Evolutionary conservation across 352 stramenopile genomes (phyloP).

Genomic region (Stramenopiles sp.): DNA sequence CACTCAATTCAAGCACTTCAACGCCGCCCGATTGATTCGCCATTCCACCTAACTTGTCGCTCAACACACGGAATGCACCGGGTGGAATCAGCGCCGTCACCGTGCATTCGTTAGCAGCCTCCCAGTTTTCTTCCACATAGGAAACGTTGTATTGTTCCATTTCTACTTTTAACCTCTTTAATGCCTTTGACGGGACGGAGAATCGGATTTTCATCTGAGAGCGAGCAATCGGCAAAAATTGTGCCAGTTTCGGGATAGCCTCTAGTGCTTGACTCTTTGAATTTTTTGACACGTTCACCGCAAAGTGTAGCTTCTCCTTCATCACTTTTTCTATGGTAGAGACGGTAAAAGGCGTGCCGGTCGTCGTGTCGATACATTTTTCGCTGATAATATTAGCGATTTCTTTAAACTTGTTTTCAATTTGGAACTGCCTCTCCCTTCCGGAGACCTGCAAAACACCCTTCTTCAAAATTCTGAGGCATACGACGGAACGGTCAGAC

Average conservation of each 20-base stretch:
- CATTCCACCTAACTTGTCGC: not conserved
- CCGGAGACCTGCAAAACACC: constrained; percentile 89
- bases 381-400: constrained; percentile 86
- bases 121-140: constrained; percentile 17
- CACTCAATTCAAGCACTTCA: not conserved
- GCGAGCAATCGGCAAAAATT: constrained; percentile 76
- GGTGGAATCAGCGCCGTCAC: not conserved
- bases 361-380: constrained; percentile 87
- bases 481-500: constrained; percentile 67
- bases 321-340: constrained; percentile 87
- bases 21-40: not conserved
- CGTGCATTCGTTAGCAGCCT: constrained; percentile 15
- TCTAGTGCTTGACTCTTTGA: constrained; percentile 91
- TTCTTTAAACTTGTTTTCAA: constrained; percentile 74
- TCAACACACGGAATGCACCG: not conserved
- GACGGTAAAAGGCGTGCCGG: constrained; percentile 79
- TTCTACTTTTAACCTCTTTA: constrained; percentile 20
- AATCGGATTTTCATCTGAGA: constrained; percentile 88
- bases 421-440: constrained; percentile 69
- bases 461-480: constrained; percentile 78
- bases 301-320: constrained; percentile 75
- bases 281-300: constrained; percentile 71
- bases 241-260: constrained; percentile 77
- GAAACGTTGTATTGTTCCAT: constrained; percentile 17
- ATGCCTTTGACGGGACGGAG: constrained; percentile 28